Conservation (phyloP, 352 stramenopile species). For the Pythium sp. region DNA sequence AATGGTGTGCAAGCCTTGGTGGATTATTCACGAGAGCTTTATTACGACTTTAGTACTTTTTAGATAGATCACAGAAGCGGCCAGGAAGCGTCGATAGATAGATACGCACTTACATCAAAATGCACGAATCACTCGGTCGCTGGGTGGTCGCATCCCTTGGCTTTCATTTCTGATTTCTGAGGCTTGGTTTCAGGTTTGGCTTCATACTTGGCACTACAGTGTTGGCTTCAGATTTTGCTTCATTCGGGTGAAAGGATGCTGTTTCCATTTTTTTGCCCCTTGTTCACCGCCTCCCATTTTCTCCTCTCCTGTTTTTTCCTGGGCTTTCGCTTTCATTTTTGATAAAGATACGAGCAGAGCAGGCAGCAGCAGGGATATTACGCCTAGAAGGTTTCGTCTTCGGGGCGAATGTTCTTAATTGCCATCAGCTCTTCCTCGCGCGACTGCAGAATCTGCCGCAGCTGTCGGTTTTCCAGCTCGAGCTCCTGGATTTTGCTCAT, state of each 20-base stretch:
- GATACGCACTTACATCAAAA: slow-evolving; percentile 6
- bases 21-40: slow-evolving; percentile 3
- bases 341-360: background rate
- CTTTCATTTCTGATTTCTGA: background rate
- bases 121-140: slow-evolving; percentile 1
- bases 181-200: background rate
- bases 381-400: slow-evolving; percentile 14
- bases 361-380: background rate
- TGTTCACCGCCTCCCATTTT: background rate
- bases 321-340: background rate
- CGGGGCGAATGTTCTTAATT: slow-evolving; percentile 15
- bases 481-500: slow-evolving; percentile 74
- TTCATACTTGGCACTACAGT: background rate
- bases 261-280: background rate
- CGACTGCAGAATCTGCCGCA: slow-evolving; percentile 44
- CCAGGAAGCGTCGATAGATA: background rate
- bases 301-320: background rate
- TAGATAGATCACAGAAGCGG: background rate
- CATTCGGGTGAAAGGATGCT: background rate
- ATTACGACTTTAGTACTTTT: slow-evolving; percentile 8
- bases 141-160: background rate
- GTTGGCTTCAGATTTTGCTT: background rate
- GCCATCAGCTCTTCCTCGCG: slow-evolving; percentile 36
- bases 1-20: background rate
- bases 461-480: slow-evolving; percentile 57